Conservation (phyloP, 495 filamentous ascomycete genomes). For the Talaromyces borbonicus region DNA sequence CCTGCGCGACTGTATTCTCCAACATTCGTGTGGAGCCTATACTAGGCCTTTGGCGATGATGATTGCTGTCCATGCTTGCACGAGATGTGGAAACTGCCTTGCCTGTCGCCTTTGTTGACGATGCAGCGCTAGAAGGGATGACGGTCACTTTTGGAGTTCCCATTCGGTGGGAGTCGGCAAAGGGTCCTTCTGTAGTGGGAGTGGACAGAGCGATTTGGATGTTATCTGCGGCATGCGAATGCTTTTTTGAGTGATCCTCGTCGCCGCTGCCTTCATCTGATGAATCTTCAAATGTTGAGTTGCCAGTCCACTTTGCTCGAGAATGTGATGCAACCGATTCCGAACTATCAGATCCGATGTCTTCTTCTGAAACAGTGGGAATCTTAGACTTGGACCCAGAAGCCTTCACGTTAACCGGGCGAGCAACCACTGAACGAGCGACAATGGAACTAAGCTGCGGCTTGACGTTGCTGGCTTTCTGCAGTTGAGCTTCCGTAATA, state of each 20-base stretch:
- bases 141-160: constrained; percentile 3
- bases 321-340: constrained; percentile 10
- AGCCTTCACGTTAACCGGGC: constrained; percentile 36
- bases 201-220: constrained; percentile 20
- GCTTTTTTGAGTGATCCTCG: constrained; percentile 9
- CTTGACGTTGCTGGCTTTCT: constrained; percentile 29
- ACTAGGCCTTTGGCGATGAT: constrained; percentile 12
- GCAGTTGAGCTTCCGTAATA: constrained; percentile 39
- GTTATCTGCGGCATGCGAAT: background rate
- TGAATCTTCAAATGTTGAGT: constrained; percentile 29
- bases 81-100: constrained; percentile 1
- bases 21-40: constrained; percentile 17
- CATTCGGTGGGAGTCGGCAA: constrained; percentile 40
- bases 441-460: constrained; percentile 36
- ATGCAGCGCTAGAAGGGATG: background rate
- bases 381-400: constrained; percentile 18
- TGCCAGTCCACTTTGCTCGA: constrained; percentile 14
- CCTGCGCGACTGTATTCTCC: constrained; percentile 11
- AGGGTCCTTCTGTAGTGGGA: constrained; percentile 43
- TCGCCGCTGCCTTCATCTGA: constrained; percentile 28
- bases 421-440: constrained; percentile 32
- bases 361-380: constrained; percentile 17
- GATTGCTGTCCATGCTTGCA: background rate
- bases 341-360: constrained; percentile 12
- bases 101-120: background rate